Base-by-base conservation (phyloP, 345 rosid species). In the Salix suchowensis region DNA sequence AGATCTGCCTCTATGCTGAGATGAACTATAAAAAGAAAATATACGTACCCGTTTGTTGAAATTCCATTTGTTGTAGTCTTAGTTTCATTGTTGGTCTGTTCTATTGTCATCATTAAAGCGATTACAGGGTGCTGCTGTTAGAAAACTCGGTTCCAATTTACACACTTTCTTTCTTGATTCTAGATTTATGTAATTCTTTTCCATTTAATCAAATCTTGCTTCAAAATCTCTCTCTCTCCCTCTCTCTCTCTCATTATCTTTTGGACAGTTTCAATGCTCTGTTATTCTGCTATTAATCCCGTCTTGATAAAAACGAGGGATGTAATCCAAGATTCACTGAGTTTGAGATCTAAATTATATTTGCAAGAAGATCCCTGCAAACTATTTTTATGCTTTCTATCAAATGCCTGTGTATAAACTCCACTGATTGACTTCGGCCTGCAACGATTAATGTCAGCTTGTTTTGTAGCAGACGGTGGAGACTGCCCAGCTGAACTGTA, bases 1-100 rank as follows among this genome's bases (percentile, higher is more conserved):
- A 54, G 84, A 81, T 77, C 80, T 81, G 11, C 84, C 84, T 54
- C 42, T 60, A 23, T 81, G 84, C 34, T 81, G 67, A 81, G 71
- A 66, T 39, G 50, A 36, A 42, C 2, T 13, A 40, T 7, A 15
- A 34, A 66, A 36, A 30, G 4, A 11, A 61, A 9, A 18, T 13
- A 61, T 79, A 15, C 23, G 75, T 42, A 23, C 64, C 64, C 8
- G 64, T 58, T 23, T 10, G 64, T 23, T 58, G 64, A n/a, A 55
- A n/a, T 9, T 58, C 26, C 1, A 24, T 10, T 58, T n/a, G 64
- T 24, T 23, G 64, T 58, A 58, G 64, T 58, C 64, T 23, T 23
- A 23, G 28, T 65, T 64, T 58, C 73, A 46, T 34, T 28, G 74
- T 42, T 76, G 74, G 37, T 50, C 54, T 78, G 54, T 79, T 81